Evolutionary conservation across 2,329 filamentous ascomycete species (phyloP).

Genomic region (Cordyceps pruinosa): DNA sequence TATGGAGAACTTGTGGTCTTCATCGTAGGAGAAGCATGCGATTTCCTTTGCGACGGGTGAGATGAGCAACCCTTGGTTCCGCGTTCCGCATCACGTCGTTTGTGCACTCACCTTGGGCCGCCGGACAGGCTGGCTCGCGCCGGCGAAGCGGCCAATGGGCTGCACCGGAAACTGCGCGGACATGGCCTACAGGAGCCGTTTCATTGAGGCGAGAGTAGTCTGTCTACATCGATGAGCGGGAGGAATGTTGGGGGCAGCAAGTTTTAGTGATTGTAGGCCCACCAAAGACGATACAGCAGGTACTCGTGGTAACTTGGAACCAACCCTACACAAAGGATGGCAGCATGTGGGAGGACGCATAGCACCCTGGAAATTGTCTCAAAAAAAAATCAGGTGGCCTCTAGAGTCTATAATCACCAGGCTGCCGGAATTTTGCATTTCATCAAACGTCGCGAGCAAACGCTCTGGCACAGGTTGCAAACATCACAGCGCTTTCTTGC

Average conservation of each 20-base stretch:
- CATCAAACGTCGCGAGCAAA: no score
- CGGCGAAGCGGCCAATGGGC: constrained; percentile 62
- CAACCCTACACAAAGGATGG: no score
- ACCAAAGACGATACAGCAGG: no score
- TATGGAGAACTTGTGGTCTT: constrained; percentile 67
- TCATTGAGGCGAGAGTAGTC: not conserved
- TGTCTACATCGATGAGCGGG: not conserved
- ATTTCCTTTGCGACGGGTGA: constrained; percentile 60
- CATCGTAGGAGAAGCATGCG: constrained; percentile 87
- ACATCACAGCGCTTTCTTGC: not conserved
- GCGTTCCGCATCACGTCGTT: not conserved
- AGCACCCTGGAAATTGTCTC: no score
- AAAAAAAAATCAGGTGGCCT: no score
- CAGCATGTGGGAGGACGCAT: no score
- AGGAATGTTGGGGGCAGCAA: not conserved
- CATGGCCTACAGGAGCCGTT: not conserved
- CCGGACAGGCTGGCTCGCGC: constrained; percentile 62
- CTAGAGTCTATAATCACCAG: no score
- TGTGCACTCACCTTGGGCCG: constrained; percentile 58
- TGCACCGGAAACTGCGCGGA: constrained; percentile 52
- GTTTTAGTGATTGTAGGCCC: not conserved
- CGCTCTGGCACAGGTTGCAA: not conserved
- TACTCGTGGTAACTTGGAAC: no score
- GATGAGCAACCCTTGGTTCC: not conserved
- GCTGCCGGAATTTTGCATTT: no score